Conservation (phyloP, 768 basidiomycete genomes). For the Amanita thiersii region DNA sequence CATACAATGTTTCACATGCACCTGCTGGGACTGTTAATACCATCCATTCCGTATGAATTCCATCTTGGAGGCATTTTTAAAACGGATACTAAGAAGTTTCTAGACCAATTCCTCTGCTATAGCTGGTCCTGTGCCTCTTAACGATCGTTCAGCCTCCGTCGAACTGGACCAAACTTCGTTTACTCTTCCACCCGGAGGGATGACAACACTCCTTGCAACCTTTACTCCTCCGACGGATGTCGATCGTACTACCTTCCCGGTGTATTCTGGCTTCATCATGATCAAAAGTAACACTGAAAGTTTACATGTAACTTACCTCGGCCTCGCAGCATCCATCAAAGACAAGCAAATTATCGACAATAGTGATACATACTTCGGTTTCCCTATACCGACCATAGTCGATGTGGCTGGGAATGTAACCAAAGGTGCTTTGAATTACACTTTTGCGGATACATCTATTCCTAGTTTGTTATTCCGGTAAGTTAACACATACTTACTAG, state of each 20-base stretch:
- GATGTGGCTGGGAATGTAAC: constrained; percentile 34
- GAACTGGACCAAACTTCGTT: constrained; percentile 30
- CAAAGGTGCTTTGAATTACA: constrained; percentile 32
- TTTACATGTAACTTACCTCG: constrained; percentile 33
- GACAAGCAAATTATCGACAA: constrained; percentile 38
- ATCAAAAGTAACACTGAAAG: constrained; percentile 23
- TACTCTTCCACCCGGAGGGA: constrained; percentile 28
- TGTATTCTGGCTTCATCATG: constrained; percentile 48
- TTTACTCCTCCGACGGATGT: constrained; percentile 35
- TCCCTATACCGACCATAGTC: constrained; percentile 32
- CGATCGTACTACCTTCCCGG: constrained; percentile 38
- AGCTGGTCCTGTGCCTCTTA: constrained; percentile 36
- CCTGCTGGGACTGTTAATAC: constrained; percentile 39
- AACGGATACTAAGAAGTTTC: background rate
- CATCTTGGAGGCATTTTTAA: background rate
- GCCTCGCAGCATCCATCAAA: constrained; percentile 26
- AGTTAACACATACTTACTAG: constrained; percentile 3
- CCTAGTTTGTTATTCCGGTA: constrained; percentile 34
- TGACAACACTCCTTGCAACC: constrained; percentile 25
- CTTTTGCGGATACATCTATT: constrained; percentile 33
- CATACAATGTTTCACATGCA: constrained; percentile 33
- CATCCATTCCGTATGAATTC: constrained; percentile 21
- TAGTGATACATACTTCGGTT: constrained; percentile 38
- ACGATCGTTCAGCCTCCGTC: constrained; percentile 31
- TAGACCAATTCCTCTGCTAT: constrained; percentile 27